Conservation (phyloP, 805 yeast species). For the Metschnikowia peoriensis region DNA sequence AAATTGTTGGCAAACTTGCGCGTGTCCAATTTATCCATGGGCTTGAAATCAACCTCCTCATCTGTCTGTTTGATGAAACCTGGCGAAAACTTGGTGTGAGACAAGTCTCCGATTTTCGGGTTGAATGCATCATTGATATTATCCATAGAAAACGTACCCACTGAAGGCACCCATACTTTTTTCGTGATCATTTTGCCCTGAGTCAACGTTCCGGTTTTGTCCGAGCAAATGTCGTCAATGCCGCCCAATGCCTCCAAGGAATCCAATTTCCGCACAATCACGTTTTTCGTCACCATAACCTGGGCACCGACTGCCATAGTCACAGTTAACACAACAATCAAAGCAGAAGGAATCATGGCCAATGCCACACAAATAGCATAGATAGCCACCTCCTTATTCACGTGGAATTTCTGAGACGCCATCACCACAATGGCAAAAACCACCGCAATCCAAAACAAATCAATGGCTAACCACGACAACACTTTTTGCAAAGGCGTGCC, state of each 20-base stretch:
- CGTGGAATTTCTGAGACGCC: slow-evolving; percentile 76
- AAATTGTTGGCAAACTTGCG: slow-evolving; percentile 28
- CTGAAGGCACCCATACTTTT: slow-evolving; percentile 64
- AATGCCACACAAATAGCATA: slow-evolving; percentile 85
- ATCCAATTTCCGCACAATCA: slow-evolving; percentile 73
- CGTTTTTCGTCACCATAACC: slow-evolving; percentile 63
- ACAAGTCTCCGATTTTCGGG: slow-evolving; percentile 56
- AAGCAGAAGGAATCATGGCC: slow-evolving; percentile 79
- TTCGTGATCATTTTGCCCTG: slow-evolving; percentile 76
- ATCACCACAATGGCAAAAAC: slow-evolving; percentile 80
- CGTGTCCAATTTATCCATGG: slow-evolving; percentile 18
- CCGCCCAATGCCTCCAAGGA: slow-evolving; percentile 79
- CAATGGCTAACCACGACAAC: slow-evolving; percentile 72
- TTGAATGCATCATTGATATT: slow-evolving; percentile 60
- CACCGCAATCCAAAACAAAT: slow-evolving; percentile 72
- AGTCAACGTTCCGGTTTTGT: slow-evolving; percentile 79
- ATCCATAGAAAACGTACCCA: slow-evolving; percentile 54
- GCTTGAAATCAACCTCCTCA: slow-evolving; percentile 34
- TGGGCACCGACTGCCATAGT: slow-evolving; percentile 84
- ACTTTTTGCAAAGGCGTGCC: slow-evolving; percentile 84
- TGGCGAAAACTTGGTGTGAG: slow-evolving; percentile 37
- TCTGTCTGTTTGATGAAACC: slow-evolving; percentile 32
- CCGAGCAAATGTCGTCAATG: slow-evolving; percentile 79
- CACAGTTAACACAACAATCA: slow-evolving; percentile 75
- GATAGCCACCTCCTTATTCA: slow-evolving; percentile 78